Evolutionary conservation across 2,329 filamentous ascomycete genomes (phyloP).

Genomic region (Colletotrichum caudatum): DNA sequence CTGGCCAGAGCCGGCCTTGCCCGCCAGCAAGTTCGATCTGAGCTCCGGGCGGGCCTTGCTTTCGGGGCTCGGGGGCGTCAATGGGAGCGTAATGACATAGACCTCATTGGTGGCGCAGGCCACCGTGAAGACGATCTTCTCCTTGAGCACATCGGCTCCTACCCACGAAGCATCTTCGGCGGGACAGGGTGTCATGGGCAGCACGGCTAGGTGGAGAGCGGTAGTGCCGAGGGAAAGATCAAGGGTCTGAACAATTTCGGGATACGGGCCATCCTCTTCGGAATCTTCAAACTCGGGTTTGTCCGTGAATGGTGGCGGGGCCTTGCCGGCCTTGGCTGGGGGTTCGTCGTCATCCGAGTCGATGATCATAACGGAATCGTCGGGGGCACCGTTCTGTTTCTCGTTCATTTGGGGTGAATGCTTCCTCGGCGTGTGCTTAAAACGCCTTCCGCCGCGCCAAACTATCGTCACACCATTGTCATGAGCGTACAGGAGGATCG

Average conservation of each 20-base stretch:
- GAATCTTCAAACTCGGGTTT: constrained; percentile 70
- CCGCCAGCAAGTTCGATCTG: constrained; percentile 62
- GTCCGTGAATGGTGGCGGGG: constrained; percentile 56
- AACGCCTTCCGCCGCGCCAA: constrained; percentile 72
- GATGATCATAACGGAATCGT: constrained; percentile 71
- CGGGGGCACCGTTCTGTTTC: constrained; percentile 64
- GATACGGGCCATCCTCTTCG: constrained; percentile 59
- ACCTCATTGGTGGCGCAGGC: constrained; percentile 69
- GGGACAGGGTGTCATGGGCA: constrained; percentile 63
- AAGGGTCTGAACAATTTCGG: constrained; percentile 69
- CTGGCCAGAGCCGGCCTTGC: constrained; percentile 68
- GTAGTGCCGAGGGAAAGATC: constrained; percentile 70
- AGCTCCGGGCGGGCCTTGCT: constrained; percentile 69
- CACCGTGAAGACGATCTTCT: constrained; percentile 71
- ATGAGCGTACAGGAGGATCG: constrained; percentile 72
- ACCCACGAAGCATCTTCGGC: constrained; percentile 63
- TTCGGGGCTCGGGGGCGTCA: constrained; percentile 71
- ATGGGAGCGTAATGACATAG: constrained; percentile 69
- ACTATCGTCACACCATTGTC: constrained; percentile 71
- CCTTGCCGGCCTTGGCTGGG: constrained; percentile 49
- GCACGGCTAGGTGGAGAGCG: constrained; percentile 66
- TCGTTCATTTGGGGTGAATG: constrained; percentile 48
- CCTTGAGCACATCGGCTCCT: constrained; percentile 62
- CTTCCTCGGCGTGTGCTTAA: constrained; percentile 61
- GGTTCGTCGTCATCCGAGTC: constrained; percentile 72